Evolutionary conservation across 352 stramenopile genomes (phyloP).

Genomic region (Globisporangium nodosum): DNA sequence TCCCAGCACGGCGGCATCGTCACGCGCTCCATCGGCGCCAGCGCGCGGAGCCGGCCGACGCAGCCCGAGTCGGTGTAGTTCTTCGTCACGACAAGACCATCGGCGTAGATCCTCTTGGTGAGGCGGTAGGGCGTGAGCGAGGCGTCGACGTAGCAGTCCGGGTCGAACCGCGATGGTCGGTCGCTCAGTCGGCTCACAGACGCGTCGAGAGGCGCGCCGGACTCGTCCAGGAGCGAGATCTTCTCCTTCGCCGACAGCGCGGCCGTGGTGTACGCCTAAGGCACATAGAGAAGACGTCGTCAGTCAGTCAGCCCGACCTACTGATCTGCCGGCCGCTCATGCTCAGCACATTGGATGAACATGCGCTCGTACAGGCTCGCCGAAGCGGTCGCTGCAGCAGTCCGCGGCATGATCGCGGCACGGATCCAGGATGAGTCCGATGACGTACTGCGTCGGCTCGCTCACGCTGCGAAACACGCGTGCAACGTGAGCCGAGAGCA

Average conservation of each 20-base stretch:
- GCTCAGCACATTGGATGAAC: background rate
- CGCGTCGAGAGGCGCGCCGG: constrained; percentile 38
- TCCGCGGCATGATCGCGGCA: constrained; percentile 46
- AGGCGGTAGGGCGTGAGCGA: constrained; percentile 45
- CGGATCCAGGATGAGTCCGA: constrained; percentile 81
- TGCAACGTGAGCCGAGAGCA: background rate
- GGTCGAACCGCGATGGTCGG: constrained; percentile 59
- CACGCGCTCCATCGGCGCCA: constrained; percentile 42
- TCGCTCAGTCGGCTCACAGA: constrained; percentile 67
- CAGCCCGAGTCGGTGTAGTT: constrained; percentile 54
- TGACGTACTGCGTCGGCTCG: constrained; percentile 59
- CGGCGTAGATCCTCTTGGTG: constrained; percentile 42
- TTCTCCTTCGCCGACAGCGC: constrained; percentile 36
- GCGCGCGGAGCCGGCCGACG: constrained; percentile 38
- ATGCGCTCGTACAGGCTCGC: constrained; percentile 39
- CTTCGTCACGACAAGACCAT: constrained; percentile 34
- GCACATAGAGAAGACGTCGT: background rate
- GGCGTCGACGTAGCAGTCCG: constrained; percentile 65
- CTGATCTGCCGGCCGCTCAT: background rate
- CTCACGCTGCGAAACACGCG: constrained; percentile 23
- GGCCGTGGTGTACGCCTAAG: constrained; percentile 39
- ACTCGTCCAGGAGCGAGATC: constrained; percentile 69
- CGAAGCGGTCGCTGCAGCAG: constrained; percentile 79
- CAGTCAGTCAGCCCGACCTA: too few relatives aligned
- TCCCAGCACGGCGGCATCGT: constrained; percentile 78